Conservation (phyloP, 73 alveolate species). For the Paramecium sexaurelia region DNA sequence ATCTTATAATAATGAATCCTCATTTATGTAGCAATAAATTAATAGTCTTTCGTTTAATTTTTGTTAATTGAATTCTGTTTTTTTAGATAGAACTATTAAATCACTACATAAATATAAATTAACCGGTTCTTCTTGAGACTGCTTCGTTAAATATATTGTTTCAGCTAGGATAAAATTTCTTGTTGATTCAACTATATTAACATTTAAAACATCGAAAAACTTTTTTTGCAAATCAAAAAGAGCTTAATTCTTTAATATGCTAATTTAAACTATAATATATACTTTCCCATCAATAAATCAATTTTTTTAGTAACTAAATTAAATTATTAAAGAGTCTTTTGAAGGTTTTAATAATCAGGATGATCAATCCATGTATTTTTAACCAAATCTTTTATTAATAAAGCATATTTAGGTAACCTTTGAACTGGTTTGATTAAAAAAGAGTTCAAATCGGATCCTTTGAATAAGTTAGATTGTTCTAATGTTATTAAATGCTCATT, state of each 20-base stretch:
- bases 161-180: neutral
- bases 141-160: neutral
- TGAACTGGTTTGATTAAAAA: neutral
- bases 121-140: neutral
- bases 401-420: conserved; percentile 21
- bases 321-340: neutral
- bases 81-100: neutral
- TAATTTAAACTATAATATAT: neutral
- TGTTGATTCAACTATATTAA: conserved; percentile 16
- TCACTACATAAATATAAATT: neutral
- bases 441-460: neutral
- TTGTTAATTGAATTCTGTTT: neutral
- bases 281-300: neutral
- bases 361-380: neutral
- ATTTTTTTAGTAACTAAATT: neutral
- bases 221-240: neutral
- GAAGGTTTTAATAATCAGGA: neutral
- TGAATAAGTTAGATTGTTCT: neutral
- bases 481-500: neutral
- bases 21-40: neutral
- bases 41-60: neutral
- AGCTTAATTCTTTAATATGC: neutral
- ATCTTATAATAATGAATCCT: neutral
- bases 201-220: neutral
- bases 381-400: conserved; percentile 9